phyloP scores from a whole-genome alignment of 78 protist species.

The Chrysochromulina parva region DNA sequence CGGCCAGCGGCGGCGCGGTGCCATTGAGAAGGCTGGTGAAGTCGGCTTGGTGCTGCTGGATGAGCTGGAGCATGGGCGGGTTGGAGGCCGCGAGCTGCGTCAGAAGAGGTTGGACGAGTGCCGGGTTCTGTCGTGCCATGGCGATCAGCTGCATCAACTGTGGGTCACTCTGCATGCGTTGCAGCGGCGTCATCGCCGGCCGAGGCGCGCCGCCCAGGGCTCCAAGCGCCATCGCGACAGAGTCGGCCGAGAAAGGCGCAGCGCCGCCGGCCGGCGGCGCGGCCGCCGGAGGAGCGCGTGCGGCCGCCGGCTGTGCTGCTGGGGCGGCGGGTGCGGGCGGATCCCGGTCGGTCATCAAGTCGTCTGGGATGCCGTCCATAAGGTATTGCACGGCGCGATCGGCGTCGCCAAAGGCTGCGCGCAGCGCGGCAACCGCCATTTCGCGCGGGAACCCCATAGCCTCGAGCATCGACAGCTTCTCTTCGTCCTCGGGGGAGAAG shows the following conservation, averaged over 20 bases:
- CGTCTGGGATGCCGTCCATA: neutral
- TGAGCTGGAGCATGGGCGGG: constrained; percentile 69
- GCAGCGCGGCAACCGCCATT: neutral
- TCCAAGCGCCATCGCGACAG: neutral
- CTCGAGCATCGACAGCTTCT: neutral
- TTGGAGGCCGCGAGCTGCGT: neutral
- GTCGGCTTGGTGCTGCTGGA: constrained; percentile 72
- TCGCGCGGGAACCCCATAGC: neutral
- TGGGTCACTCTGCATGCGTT: neutral
- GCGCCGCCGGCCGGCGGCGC: neutral
- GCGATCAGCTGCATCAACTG: neutral
- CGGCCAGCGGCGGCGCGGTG: constrained; percentile 18
- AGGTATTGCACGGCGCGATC: neutral
- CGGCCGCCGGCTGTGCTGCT: neutral
- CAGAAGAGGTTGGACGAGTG: neutral
- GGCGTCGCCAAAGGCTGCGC: neutral
- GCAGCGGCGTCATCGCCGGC: neutral
- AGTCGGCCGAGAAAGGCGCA: neutral
- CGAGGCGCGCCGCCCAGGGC: too few relatives aligned
- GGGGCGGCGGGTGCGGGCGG: neutral
- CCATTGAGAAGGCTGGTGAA: constrained; percentile 67
- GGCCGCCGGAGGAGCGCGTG: neutral
- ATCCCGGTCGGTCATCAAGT: neutral
- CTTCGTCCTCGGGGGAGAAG: neutral
- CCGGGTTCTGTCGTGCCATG: neutral